A percentile compares a stretch with the other conserved stretches of the same genome.
Evolutionary conservation across 805 yeast species (phyloP).

Genomic region (Schwanniomyces occidentalis): DNA sequence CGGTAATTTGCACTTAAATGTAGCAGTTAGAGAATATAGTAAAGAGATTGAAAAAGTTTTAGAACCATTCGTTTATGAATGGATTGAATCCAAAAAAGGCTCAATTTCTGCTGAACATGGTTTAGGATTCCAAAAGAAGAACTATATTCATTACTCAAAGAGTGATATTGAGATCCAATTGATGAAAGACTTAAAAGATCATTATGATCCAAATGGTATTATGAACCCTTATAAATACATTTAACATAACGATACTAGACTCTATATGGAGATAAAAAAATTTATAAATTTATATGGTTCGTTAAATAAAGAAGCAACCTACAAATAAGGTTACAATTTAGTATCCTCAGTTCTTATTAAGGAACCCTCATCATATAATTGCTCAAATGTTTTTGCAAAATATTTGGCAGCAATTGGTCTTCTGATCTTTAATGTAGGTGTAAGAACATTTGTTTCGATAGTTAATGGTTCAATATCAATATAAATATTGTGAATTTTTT

Average conservation of each 20-base stretch:
- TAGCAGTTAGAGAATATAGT: slow-evolving; percentile 81
- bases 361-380: slow-evolving; percentile 39
- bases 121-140: slow-evolving; percentile 93
- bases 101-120: slow-evolving; percentile 98
- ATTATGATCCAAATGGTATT: slow-evolving; percentile 88
- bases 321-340: slow-evolving; percentile 16
- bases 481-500: slow-evolving; percentile 37
- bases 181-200: slow-evolving; percentile 77
- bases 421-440: slow-evolving; percentile 45
- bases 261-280: slow-evolving; percentile 5
- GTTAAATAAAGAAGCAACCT: not conserved
- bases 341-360: slow-evolving; percentile 15
- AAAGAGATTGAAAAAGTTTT: slow-evolving; percentile 75
- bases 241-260: slow-evolving; percentile 26
- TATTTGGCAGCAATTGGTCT: slow-evolving; percentile 36
- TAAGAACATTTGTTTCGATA: slow-evolving; percentile 36
- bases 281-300: slow-evolving; percentile 1
- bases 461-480: slow-evolving; percentile 41
- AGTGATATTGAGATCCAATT: slow-evolving; percentile 64
- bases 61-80: slow-evolving; percentile 95
- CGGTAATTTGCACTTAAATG: slow-evolving; percentile 93
- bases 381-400: slow-evolving; percentile 25
- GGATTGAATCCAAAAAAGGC: slow-evolving; percentile 72
- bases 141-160: slow-evolving; percentile 84
- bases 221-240: slow-evolving; percentile 94